Percentiles rank a stretch among this genome's conserved stretches.
Evolutionary conservation across 2,329 filamentous ascomycete genomes (phyloP).

Genomic region (Fusarium goolgardi): DNA sequence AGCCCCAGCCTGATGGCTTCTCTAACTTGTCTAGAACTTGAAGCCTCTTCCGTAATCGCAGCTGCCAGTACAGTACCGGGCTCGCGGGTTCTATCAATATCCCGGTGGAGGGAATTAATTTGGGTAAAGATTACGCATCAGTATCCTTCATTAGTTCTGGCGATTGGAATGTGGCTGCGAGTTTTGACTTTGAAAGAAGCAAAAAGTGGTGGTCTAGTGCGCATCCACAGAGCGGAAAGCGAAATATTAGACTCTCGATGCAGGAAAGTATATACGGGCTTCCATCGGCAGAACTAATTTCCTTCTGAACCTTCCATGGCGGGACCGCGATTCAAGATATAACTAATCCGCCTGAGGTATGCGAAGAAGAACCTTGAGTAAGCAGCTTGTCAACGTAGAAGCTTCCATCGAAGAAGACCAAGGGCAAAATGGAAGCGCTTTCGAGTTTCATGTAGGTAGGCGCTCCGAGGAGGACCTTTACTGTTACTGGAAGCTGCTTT

Average conservation of each 20-base stretch:
- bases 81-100: not conserved
- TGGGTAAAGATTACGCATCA: not conserved
- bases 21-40: slow-evolving; percentile 14
- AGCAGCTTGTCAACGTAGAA: slow-evolving; percentile 9
- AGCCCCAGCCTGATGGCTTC: slow-evolving; percentile 8
- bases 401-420: slow-evolving; percentile 10
- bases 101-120: slow-evolving; percentile 5
- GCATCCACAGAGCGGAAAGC: not conserved
- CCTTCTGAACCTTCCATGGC: slow-evolving; percentile 29
- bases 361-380: slow-evolving; percentile 11
- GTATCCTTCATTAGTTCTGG: not conserved
- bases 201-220: not conserved
- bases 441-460: not conserved
- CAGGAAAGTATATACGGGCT: not conserved
- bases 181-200: slow-evolving; percentile 19
- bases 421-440: not conserved
- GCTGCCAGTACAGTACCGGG: not conserved
- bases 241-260: not conserved
- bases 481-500: not conserved
- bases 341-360: not conserved
- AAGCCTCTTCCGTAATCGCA: slow-evolving; percentile 12
- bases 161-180: slow-evolving; percentile 27
- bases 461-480: not conserved
- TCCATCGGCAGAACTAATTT: slow-evolving; percentile 1
- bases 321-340: slow-evolving; percentile 9